Base-by-base conservation (phyloP, 139 green algal genomes). In the Ettlia oleoabundans region DNA sequence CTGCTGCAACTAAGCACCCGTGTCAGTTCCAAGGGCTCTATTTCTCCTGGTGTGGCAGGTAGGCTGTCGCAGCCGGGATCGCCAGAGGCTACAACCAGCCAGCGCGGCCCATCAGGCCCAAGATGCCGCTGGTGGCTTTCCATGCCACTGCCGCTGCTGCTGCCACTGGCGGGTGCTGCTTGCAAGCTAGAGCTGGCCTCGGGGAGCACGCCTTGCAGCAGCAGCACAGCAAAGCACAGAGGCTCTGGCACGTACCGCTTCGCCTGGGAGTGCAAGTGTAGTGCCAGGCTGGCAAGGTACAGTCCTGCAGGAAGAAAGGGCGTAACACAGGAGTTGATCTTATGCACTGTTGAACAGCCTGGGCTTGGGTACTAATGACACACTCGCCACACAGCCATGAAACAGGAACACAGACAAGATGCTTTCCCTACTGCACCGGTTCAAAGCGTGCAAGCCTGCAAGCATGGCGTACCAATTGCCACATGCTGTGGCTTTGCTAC, bases 211-310 rank as follows among this genome's bases (percentile, higher is more conserved):
- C 80, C 76, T 2, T 64, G 42, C 35, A 96, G 68, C 63, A 88
- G 40, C 41, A 81, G 81, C 33, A 81, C 74, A 3, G 90, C 81
- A 78, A 94, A 96, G 40, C 64, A 78, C 0, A 96, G 82, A 2
- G 84, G 67, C 86, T 97, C 94, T 0, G 94, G 93, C 1, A 80
- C 71, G n/a, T 86, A 84, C 22, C 93, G 88, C 30, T 81, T 55
- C 1, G 84, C 92, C 7, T 91, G 79, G 10, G 85, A 84, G 41
- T 89, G 72, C 55, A 91, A 84, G 47, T 87, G 75, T 37, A 89
- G 41, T n/a, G 78, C 67, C 69, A 95, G 79, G 28, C 30, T 47
- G 4, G 82, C 66, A 41, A 90, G 78, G 58, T 86, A 87, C 0
- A 92, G 77, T 53, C 82, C 86, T 80, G 73, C 35, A 24, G 24